Percentiles rank a stretch among this genome's conserved stretches.
These are phyloP conservation scores for Aechmea fasciata DNA, from an alignment of 176 grass and related monocot species.

Conservation along the genomic window DNA sequence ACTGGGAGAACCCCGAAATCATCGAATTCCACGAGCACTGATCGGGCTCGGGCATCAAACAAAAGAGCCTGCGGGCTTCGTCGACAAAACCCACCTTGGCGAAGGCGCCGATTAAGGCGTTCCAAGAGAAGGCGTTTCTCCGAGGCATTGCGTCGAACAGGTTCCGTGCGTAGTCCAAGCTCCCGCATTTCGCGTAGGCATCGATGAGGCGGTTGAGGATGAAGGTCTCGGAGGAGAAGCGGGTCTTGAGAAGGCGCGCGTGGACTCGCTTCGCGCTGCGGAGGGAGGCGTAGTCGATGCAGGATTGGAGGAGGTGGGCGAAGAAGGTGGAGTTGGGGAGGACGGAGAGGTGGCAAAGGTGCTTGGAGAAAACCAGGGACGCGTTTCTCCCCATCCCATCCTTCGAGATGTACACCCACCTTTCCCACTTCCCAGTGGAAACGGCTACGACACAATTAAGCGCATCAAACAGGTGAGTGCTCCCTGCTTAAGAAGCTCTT, in stretches of 20 bases:
- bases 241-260: conserved; percentile 19
- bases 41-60: conserved; percentile 31
- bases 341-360: conserved; percentile 7
- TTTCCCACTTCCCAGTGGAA: background rate
- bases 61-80: conserved; percentile 26
- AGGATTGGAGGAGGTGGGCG: conserved; percentile 36
- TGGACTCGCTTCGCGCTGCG: conserved; percentile 4
- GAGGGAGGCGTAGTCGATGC: conserved; percentile 14
- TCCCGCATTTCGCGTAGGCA: conserved; percentile 31
- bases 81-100: conserved; percentile 23
- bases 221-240: conserved; percentile 32
- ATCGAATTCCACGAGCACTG: conserved; percentile 46
- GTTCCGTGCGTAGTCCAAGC: conserved; percentile 28
- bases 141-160: conserved; percentile 35
- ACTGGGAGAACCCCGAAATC: conserved; percentile 33
- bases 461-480: background rate
- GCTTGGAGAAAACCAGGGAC: background rate
- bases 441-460: background rate
- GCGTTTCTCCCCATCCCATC: conserved; percentile 3
- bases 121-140: conserved; percentile 40
- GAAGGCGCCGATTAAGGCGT: conserved; percentile 27
- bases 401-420: background rate
- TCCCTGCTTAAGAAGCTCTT: conserved; percentile 3
- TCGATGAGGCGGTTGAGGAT: conserved; percentile 41
- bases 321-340: conserved; percentile 22